Evolutionary conservation across 1,139 yeast species (phyloP), one percentile per base, ranked within the genome.

Genomic region (Eremothecium sinecaudum): DNA sequence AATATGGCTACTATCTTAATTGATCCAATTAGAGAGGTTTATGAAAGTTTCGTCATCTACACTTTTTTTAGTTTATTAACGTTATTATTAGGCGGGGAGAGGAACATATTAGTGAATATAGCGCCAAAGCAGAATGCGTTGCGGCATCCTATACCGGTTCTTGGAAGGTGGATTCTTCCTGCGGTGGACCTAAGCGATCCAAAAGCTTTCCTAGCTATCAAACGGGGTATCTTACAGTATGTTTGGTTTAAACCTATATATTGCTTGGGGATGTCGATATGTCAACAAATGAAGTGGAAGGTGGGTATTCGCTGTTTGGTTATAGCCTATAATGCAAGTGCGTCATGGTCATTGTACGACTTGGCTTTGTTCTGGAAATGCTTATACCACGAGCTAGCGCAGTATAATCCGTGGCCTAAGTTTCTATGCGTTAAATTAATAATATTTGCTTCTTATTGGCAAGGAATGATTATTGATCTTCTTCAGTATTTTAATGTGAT

Each of bases 401-500:
- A 82, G 0, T 87, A 79, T 61, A 71, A 82, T 35, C 97, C 97
- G 2, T 76, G 90, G 66, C 87, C 94, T 7, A 92, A 92, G 58
- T 90, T 90, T 54, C 58, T 92, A 29, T 86, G 96, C 62, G 94
- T 90, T 35, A 90, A 90, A 56, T 67, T 86, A 44, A 83, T 90
- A 38, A 87, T 92, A 37, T 90, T 90, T 66, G 96, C 95, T 23
- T 82, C 94, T 12, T 90, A 86, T 57, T 90, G 98, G 98, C 98
- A 90, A 56, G 90, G 95, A 0, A 67, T 87, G 17, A 48, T 78
- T 0, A 64, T 90, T 31, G 75, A 83, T 1, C 54, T 80, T 1
- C 51, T 83, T 25, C 75, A 70, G 43, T 67, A 69, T 46, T 57
- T 74, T 27, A 76, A 80, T 1, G 44, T 72, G 1, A 62, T 84